Evolutionary conservation across 1,284 basidiomycete genomes (phyloP).

Genomic region (Moniliophthora roreri): DNA sequence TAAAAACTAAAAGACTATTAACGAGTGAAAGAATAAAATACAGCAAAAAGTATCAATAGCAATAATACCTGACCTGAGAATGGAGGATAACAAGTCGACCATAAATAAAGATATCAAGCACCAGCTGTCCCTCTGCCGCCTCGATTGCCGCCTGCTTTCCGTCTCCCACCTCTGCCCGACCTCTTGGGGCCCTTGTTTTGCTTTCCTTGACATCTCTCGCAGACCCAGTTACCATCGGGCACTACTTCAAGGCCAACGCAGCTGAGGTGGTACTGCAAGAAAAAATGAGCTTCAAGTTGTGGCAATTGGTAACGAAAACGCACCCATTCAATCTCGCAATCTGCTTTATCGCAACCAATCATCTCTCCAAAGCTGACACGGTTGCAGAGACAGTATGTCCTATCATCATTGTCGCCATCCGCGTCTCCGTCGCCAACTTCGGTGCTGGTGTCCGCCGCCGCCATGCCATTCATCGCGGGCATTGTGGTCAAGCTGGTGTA

Average conservation of each 20-base stretch:
- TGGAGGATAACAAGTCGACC: too few relatives aligned
- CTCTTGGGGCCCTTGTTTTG: constrained; percentile 40
- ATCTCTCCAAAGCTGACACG: constrained; percentile 91
- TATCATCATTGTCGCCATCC: constrained; percentile 66
- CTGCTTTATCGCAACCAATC: constrained; percentile 94
- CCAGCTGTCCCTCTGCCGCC: constrained; percentile 12
- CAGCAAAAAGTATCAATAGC: background rate
- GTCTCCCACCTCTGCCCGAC: constrained; percentile 48
- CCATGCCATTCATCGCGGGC: background rate
- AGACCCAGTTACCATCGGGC: constrained; percentile 84
- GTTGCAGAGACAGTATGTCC: constrained; percentile 88
- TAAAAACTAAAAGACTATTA: too few relatives aligned
- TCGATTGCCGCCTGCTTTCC: constrained; percentile 32
- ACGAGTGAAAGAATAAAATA: background rate
- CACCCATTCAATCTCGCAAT: constrained; percentile 94
- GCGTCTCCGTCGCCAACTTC: constrained; percentile 38
- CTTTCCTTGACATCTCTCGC: constrained; percentile 63
- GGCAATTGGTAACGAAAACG: constrained; percentile 9
- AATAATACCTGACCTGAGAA: background rate
- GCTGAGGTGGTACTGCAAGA: constrained; percentile 77
- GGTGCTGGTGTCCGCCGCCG: constrained; percentile 3
- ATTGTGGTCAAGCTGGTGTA: constrained; percentile 11
- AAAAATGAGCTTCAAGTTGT: constrained; percentile 14
- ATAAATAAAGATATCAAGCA: constrained; percentile 1
- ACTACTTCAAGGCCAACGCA: constrained; percentile 75